Percentiles rank a stretch among this genome's conserved stretches.
phyloP scores from a whole-genome alignment of 2,329 filamentous ascomycete genomes.

The Rutstroemia sp. region DNA sequence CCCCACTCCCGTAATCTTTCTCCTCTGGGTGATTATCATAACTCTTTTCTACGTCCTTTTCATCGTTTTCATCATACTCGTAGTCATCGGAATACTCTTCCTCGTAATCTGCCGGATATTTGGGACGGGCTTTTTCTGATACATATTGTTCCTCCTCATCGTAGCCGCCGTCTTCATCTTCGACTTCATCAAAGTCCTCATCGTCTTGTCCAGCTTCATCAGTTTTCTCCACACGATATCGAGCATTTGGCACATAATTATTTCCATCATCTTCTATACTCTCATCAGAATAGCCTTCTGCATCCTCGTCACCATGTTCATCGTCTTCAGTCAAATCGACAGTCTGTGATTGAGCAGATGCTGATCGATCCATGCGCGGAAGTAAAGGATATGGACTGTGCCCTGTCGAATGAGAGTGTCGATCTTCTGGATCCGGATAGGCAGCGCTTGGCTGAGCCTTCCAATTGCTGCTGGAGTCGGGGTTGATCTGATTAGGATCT shows the following conservation, averaged over 20 bases:
- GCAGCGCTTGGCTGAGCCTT: conserved; percentile 1
- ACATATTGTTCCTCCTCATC: not conserved
- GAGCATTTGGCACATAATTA: conserved; percentile 13
- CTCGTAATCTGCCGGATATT: not conserved
- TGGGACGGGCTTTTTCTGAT: too few relatives aligned
- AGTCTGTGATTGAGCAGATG: conserved; percentile 19
- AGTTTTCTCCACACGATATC: not conserved
- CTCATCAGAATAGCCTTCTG: conserved; percentile 7
- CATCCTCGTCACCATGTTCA: conserved; percentile 12
- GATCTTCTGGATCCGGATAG: conserved; percentile 18
- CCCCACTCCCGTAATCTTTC: conserved; percentile 2
- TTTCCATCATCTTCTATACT: conserved; percentile 17
- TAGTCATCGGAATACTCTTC: not conserved
- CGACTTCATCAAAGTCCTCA: not conserved
- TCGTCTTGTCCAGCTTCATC: conserved; percentile 1
- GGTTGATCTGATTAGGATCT: conserved; percentile 7
- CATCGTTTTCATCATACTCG: not conserved
- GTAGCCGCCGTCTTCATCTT: not conserved
- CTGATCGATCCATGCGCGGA: conserved; percentile 18
- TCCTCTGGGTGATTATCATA: not conserved
- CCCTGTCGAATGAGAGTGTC: not conserved
- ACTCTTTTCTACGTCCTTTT: not conserved
- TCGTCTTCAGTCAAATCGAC: conserved; percentile 24
- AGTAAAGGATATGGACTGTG: conserved; percentile 3
- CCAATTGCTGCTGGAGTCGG: not conserved